A percentile compares a stretch with the other conserved stretches of the same genome.
Evolutionary conservation across 192 early-diverging fungal species (phyloP).

Genomic region (Dissophora ornata): DNA sequence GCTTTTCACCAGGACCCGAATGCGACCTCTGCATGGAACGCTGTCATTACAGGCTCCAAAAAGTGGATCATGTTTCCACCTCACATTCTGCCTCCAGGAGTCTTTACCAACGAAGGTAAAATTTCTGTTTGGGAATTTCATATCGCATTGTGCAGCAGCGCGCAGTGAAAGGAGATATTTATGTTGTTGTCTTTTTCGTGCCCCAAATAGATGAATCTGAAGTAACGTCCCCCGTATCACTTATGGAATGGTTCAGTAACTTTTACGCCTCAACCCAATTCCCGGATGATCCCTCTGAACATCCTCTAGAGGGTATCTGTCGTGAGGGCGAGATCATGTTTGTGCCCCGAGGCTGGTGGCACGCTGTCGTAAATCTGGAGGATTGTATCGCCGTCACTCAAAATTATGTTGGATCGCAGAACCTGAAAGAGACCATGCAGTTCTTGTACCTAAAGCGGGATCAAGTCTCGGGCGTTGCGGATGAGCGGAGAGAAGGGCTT

Average conservation of each 20-base stretch:
- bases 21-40: constrained; percentile 79
- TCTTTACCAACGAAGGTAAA: constrained; percentile 66
- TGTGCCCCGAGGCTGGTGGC: constrained; percentile 82
- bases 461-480: constrained; percentile 51
- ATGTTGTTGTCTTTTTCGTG: too few relatives aligned
- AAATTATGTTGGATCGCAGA: constrained; percentile 74
- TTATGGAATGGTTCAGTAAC: constrained; percentile 77
- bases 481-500: constrained; percentile 42
- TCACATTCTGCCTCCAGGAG: constrained; percentile 73
- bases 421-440: constrained; percentile 61
- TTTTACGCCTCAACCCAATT: constrained; percentile 65
- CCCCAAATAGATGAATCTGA: constrained; percentile 72
- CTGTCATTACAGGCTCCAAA: constrained; percentile 73
- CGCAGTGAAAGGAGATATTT: neutral
- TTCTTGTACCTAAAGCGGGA: constrained; percentile 51
- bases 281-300: constrained; percentile 39
- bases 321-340: constrained; percentile 75
- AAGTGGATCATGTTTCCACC: constrained; percentile 82
- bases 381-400: constrained; percentile 77
- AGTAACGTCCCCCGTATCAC: constrained; percentile 76
- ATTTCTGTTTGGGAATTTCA: too few relatives aligned
- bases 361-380: constrained; percentile 77
- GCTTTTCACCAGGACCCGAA: constrained; percentile 67
- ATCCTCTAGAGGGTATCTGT: constrained; percentile 72
- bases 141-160: too few relatives aligned